A percentile compares a stretch with the other conserved stretches of the same genome.
These are phyloP conservation scores for Silene uniflora DNA, from an alignment of 148 eudicot species.

Conservation along the genomic window DNA sequence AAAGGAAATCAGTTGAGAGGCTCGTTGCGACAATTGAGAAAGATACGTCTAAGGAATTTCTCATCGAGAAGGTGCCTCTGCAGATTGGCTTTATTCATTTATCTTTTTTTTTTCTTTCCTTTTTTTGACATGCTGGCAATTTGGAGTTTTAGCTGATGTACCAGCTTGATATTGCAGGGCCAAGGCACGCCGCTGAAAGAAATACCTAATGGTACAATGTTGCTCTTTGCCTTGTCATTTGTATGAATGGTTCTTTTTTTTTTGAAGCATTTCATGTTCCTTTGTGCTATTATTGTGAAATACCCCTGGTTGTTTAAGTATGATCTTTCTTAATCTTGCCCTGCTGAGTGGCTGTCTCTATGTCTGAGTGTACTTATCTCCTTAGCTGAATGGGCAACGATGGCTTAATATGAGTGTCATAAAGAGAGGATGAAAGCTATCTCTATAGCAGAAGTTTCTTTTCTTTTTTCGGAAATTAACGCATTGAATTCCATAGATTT, in stretches of 20 bases:
- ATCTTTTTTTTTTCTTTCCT: neutral
- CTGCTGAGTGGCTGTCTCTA: neutral
- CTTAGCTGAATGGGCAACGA: too few relatives aligned
- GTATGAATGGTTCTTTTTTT: neutral
- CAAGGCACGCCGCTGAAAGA: conserved; percentile 81
- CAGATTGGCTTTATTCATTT: neutral
- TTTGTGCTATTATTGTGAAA: neutral
- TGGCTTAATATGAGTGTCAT: neutral
- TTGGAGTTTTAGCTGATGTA: conserved; percentile 10
- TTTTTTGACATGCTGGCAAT: neutral
- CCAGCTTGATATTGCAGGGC: conserved; percentile 62
- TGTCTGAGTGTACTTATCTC: neutral
- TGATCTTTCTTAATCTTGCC: neutral
- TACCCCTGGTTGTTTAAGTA: neutral
- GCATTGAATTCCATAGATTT: neutral
- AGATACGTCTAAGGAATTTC: conserved; percentile 59
- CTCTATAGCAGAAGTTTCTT: neutral
- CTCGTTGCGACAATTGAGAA: conserved; percentile 78
- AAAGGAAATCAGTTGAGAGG: conserved; percentile 90
- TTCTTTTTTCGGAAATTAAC: neutral
- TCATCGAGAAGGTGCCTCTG: conserved; percentile 40
- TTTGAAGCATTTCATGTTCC: neutral
- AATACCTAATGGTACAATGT: conserved; percentile 79
- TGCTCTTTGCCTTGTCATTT: neutral
- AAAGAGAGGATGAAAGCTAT: neutral